These are phyloP conservation scores for Peltaster fructicola DNA, from an alignment of 2,329 filamentous ascomycete genomes.

Conservation along the genomic window DNA sequence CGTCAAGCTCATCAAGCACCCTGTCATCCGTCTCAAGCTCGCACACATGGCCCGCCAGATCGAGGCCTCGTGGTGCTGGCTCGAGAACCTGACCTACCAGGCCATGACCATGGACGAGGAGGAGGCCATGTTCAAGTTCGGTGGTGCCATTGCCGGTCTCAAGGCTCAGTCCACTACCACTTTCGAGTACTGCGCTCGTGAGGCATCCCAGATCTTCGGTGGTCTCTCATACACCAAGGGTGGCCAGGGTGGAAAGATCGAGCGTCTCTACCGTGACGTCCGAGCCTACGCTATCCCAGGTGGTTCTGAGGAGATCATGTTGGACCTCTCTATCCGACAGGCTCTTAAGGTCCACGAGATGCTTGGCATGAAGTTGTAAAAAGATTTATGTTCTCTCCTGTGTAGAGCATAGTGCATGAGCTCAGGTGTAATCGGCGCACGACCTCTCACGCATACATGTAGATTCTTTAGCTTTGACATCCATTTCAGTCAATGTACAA, in stretches of 20 bases:
- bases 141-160: constrained; percentile 79
- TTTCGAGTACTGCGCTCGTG: constrained; percentile 93
- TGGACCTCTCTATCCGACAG: constrained; percentile 88
- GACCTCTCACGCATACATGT: no score
- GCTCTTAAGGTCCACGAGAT: constrained; percentile 74
- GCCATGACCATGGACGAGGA: constrained; percentile 84
- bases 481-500: no score
- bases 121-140: constrained; percentile 89
- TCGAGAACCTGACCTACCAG: constrained; percentile 89
- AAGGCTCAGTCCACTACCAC: constrained; percentile 90
- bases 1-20: constrained; percentile 90
- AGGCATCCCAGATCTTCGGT: constrained; percentile 95
- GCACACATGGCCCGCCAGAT: constrained; percentile 97
- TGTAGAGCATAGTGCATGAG: no score
- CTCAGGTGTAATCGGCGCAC: no score
- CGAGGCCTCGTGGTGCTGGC: constrained; percentile 91
- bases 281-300: constrained; percentile 89
- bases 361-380: constrained; percentile 86
- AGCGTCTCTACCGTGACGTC: constrained; percentile 87
- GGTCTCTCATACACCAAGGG: constrained; percentile 82
- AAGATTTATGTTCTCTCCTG: no score
- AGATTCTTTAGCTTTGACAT: no score
- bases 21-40: constrained; percentile 92
- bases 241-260: constrained; percentile 88
- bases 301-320: constrained; percentile 94